A percentile compares a stretch with the other conserved stretches of the same genome.
Conservation (phyloP, 495 filamentous ascomycete genomes). For the Tetracladium setigerum region DNA sequence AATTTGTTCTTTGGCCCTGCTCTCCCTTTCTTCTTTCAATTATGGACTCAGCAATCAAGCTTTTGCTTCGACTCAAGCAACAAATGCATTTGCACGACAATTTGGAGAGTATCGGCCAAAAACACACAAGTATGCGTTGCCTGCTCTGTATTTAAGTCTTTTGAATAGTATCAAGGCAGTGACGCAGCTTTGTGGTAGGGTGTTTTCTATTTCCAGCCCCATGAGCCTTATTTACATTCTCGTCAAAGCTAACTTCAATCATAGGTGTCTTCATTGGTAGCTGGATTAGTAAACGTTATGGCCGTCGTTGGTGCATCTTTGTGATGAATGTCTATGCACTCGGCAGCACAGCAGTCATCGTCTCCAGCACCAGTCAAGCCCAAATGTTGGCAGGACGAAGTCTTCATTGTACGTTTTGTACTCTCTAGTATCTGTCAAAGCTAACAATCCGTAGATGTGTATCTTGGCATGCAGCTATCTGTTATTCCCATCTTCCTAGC, state of each 20-base stretch:
- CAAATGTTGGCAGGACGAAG: neutral
- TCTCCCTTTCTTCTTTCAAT: slow-evolving; percentile 27
- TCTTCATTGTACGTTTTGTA: neutral
- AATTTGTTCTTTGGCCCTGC: slow-evolving; percentile 8
- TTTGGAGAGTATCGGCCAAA: slow-evolving; percentile 25
- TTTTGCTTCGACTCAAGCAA: slow-evolving; percentile 28
- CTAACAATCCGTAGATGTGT: neutral
- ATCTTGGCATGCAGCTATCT: neutral
- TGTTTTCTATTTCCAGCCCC: too few species aligned
- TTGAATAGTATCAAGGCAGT: slow-evolving; percentile 22
- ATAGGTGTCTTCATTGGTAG: neutral
- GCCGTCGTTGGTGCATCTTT: neutral
- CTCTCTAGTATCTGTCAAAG: neutral
- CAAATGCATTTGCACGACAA: slow-evolving; percentile 23
- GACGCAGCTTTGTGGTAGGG: too few species aligned
- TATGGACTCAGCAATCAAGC: slow-evolving; percentile 32
- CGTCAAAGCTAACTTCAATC: neutral
- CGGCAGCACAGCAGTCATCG: neutral
- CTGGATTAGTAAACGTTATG: neutral
- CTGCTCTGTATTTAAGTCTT: slow-evolving; percentile 23
- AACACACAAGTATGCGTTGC: slow-evolving; percentile 15
- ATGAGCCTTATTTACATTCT: neutral
- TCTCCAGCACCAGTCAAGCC: neutral
- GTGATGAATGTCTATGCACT: neutral
- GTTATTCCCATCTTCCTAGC: neutral